These are phyloP conservation scores for Bruguiera gymnorhiza DNA, from an alignment of 345 rosid species.

Conservation along the genomic window DNA sequence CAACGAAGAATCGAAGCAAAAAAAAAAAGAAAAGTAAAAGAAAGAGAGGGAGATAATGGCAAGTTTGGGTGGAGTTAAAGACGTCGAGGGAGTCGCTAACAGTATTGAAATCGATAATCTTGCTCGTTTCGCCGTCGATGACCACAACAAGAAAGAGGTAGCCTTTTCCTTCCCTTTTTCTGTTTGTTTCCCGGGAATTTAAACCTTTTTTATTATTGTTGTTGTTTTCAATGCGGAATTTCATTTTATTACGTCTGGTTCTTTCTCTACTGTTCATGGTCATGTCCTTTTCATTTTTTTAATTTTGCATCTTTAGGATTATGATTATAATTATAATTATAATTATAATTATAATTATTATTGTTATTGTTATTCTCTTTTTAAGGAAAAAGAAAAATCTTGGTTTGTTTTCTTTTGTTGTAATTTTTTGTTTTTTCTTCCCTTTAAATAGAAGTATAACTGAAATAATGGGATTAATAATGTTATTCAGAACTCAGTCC, in stretches of 20 bases:
- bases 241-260: too few relatives aligned
- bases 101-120: not conserved
- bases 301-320: not conserved
- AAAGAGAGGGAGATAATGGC: not conserved
- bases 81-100: not conserved
- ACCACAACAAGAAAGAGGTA: slow-evolving; percentile 1
- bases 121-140: slow-evolving; percentile 1
- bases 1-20: too few relatives aligned
- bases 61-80: not conserved
- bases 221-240: too few relatives aligned
- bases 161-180: not conserved
- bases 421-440: too few relatives aligned
- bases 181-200: not conserved
- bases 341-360: not conserved
- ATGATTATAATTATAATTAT: too few relatives aligned
- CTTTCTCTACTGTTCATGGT: too few relatives aligned
- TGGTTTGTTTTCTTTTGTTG: not conserved
- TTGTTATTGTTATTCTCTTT: not conserved
- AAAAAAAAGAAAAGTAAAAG: not conserved
- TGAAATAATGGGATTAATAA: too few relatives aligned
- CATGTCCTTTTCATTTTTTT: not conserved
- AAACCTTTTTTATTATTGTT: too few relatives aligned
- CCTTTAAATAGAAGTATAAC: too few relatives aligned
- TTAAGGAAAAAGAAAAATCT: not conserved
- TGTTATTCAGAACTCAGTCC: slow-evolving; percentile 43